A percentile compares a stretch with the other conserved stretches of the same genome.
Conservation (phyloP, 2,329 filamentous ascomycete species). For the Sporothrix phasma region DNA sequence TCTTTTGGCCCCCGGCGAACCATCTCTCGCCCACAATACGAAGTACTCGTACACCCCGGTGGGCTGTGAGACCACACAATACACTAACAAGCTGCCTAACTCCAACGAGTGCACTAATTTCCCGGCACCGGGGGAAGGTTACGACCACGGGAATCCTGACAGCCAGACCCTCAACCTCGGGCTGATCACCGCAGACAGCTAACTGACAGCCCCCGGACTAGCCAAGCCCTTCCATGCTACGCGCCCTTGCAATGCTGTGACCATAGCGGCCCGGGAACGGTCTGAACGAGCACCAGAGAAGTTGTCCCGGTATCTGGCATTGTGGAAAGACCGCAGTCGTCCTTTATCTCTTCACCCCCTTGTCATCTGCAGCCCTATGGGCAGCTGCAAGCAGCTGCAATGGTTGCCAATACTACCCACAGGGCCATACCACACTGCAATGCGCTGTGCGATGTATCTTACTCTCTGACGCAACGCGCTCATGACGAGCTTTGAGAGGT, state of each 20-base stretch:
- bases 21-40: neutral
- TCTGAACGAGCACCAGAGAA: neutral
- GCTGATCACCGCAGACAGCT: neutral
- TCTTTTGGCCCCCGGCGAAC: neutral
- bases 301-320: neutral
- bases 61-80: neutral
- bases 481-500: neutral
- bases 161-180: neutral
- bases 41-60: neutral
- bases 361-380: constrained; percentile 12
- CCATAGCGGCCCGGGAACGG: neutral
- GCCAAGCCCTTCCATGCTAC: neutral
- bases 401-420: neutral
- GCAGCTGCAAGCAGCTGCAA: neutral
- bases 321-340: neutral
- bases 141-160: neutral
- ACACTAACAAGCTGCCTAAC: neutral
- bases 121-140: neutral
- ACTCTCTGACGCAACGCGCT: neutral
- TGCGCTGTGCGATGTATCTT: neutral
- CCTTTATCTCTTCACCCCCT: neutral
- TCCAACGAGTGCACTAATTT: neutral
- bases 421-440: neutral
- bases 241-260: neutral
- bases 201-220: neutral